A percentile compares a stretch with the other conserved stretches of the same genome.
phyloP scores from a whole-genome alignment of 2,329 filamentous ascomycete species.

The Pseudonectria buxi region DNA sequence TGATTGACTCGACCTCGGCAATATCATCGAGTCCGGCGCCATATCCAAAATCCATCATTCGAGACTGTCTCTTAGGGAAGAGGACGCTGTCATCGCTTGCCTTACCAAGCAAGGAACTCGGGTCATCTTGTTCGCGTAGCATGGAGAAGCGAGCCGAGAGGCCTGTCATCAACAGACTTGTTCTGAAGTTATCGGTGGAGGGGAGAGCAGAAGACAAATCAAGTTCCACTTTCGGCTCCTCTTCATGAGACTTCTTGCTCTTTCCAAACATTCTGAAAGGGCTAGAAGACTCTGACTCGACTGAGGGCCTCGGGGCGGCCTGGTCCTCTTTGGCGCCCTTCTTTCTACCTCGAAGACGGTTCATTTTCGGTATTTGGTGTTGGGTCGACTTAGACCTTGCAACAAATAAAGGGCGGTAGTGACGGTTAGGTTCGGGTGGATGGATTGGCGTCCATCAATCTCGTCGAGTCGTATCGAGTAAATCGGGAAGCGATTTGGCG shows the following conservation, averaged over 20 bases:
- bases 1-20: slow-evolving; percentile 80
- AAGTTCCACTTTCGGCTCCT: slow-evolving; percentile 57
- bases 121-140: slow-evolving; percentile 91
- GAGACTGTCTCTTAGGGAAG: slow-evolving; percentile 72
- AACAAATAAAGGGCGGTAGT: slow-evolving; percentile 1
- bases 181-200: slow-evolving; percentile 82
- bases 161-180: slow-evolving; percentile 91
- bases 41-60: slow-evolving; percentile 63
- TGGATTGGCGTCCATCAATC: background rate
- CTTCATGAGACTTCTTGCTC: slow-evolving; percentile 46
- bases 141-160: slow-evolving; percentile 95
- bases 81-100: slow-evolving; percentile 93
- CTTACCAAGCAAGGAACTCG: slow-evolving; percentile 81
- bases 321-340: slow-evolving; percentile 53
- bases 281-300: slow-evolving; percentile 47
- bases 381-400: too few species aligned
- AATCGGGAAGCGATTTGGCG: too few species aligned
- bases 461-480: too few species aligned
- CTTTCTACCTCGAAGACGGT: slow-evolving; percentile 70
- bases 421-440: slow-evolving; percentile 2
- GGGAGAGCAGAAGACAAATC: slow-evolving; percentile 72
- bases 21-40: slow-evolving; percentile 67
- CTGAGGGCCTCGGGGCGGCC: slow-evolving; percentile 39
- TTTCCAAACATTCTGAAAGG: slow-evolving; percentile 51
- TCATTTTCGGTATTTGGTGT: slow-evolving; percentile 45